phyloP scores from a whole-genome alignment of 2,329 filamentous ascomycete genomes.

The Hypoxylon rubiginosum region DNA sequence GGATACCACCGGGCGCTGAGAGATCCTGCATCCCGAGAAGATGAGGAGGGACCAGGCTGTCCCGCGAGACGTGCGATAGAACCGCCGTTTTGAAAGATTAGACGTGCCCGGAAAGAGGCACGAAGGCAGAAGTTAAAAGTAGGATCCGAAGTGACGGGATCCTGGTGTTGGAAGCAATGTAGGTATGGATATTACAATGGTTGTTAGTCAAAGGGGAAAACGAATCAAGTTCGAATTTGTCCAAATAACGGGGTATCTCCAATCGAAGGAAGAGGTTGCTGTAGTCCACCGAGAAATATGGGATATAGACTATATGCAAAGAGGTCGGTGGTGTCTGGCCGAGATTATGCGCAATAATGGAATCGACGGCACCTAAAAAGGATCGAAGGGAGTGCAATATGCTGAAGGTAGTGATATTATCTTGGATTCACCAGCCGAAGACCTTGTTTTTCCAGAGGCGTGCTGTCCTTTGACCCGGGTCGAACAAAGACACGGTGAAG shows the following conservation, averaged over 20 bases:
- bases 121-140: slow-evolving; percentile 52
- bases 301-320: slow-evolving; percentile 49
- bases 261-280: slow-evolving; percentile 44
- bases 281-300: slow-evolving; percentile 38
- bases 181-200: slow-evolving; percentile 51
- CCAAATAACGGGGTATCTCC: slow-evolving; percentile 49
- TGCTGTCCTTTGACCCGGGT: slow-evolving; percentile 45
- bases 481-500: slow-evolving; percentile 50
- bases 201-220: slow-evolving; percentile 46
- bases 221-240: slow-evolving; percentile 45
- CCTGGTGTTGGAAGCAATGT: slow-evolving; percentile 44
- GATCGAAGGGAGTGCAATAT: slow-evolving; percentile 39
- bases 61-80: slow-evolving; percentile 81
- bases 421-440: slow-evolving; percentile 43
- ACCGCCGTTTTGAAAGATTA: slow-evolving; percentile 83
- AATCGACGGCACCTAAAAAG: slow-evolving; percentile 29
- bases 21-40: slow-evolving; percentile 93
- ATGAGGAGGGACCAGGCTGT: slow-evolving; percentile 88
- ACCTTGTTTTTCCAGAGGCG: slow-evolving; percentile 1
- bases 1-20: slow-evolving; percentile 72
- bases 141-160: slow-evolving; percentile 46
- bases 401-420: slow-evolving; percentile 38
- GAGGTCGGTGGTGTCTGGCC: slow-evolving; percentile 37
- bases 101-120: slow-evolving; percentile 64
- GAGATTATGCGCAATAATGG: slow-evolving; percentile 43